Conservation (phyloP, 1,284 basidiomycete genomes). For the Volvariella surrecta region DNA sequence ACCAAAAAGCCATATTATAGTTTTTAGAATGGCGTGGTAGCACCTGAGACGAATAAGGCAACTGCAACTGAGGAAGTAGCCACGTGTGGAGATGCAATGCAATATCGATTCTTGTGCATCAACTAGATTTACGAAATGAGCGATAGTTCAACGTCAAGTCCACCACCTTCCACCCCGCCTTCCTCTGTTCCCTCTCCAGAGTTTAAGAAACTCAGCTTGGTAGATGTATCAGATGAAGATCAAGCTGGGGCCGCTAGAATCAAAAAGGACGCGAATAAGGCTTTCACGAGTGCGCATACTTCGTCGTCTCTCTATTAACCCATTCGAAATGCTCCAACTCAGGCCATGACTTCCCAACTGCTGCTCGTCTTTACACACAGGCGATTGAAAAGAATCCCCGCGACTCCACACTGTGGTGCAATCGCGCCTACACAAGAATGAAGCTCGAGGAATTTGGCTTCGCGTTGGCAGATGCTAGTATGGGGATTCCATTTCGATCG, state of each 20-base stretch:
- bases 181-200: constrained; percentile 51
- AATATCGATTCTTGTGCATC: too few relatives aligned
- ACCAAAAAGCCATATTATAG: too few relatives aligned
- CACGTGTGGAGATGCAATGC: too few relatives aligned
- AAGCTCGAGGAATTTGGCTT: constrained; percentile 81
- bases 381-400: constrained; percentile 76
- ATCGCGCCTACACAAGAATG: constrained; percentile 71
- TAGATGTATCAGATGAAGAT: constrained; percentile 55
- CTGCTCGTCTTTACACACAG: constrained; percentile 59
- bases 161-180: constrained; percentile 38
- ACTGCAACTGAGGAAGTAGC: too few relatives aligned
- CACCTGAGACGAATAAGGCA: too few relatives aligned
- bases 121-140: constrained; percentile 15
- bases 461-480: constrained; percentile 71
- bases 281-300: constrained; percentile 58
- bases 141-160: constrained; percentile 14
- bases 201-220: constrained; percentile 37
- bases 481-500: constrained; percentile 20
- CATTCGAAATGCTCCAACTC: constrained; percentile 9
- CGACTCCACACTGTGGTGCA: constrained; percentile 75
- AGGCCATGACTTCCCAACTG: constrained; percentile 42
- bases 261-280: constrained; percentile 82
- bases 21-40: too few relatives aligned
- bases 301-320: constrained; percentile 3
- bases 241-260: constrained; percentile 57